Conservation (phyloP, 352 stramenopile genomes). For the Phytophthora pseudosyringae region DNA sequence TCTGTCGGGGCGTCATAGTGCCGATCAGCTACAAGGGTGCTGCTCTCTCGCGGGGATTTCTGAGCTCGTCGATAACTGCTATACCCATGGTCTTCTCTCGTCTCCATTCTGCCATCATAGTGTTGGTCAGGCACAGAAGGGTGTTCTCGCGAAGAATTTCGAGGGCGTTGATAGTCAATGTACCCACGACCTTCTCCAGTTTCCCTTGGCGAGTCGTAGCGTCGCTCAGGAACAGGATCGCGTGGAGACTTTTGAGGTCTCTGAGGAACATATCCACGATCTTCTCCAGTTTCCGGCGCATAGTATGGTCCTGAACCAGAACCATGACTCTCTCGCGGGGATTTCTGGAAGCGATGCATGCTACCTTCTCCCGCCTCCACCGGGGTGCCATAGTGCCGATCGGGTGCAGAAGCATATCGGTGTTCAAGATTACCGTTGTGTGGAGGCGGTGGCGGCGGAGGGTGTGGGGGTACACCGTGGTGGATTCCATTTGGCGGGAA, state of each 20-base stretch:
- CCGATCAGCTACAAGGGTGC: background rate
- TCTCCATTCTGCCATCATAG: slow-evolving; percentile 9
- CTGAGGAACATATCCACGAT: slow-evolving; percentile 28
- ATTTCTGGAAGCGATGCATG: slow-evolving; percentile 22
- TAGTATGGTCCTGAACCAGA: slow-evolving; percentile 11
- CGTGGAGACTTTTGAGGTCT: slow-evolving; percentile 10
- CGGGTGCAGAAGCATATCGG: slow-evolving; percentile 13
- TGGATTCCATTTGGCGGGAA: slow-evolving; percentile 33
- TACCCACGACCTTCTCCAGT: slow-evolving; percentile 30
- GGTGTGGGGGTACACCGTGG: slow-evolving; percentile 1
- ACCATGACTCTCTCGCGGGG: slow-evolving; percentile 10
- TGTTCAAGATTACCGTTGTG: slow-evolving; percentile 21
- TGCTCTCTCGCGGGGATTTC: slow-evolving; percentile 7
- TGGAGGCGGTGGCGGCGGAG: slow-evolving; percentile 26
- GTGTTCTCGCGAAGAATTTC: slow-evolving; percentile 8
- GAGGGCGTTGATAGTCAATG: slow-evolving; percentile 11
- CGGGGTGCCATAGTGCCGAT: slow-evolving; percentile 21
- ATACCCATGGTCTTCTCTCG: slow-evolving; percentile 34
- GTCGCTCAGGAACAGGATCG: slow-evolving; percentile 14
- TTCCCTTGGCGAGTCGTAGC: slow-evolving; percentile 12
- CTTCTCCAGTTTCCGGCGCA: slow-evolving; percentile 26
- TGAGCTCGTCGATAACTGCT: background rate
- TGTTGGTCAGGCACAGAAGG: slow-evolving; percentile 2
- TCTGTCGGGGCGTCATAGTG: slow-evolving; percentile 20
- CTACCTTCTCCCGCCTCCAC: slow-evolving; percentile 18